A percentile compares a stretch with the other conserved stretches of the same genome.
Evolutionary conservation across 305 asterid genomes (phyloP).

Genomic region (Petunia hybrid): DNA sequence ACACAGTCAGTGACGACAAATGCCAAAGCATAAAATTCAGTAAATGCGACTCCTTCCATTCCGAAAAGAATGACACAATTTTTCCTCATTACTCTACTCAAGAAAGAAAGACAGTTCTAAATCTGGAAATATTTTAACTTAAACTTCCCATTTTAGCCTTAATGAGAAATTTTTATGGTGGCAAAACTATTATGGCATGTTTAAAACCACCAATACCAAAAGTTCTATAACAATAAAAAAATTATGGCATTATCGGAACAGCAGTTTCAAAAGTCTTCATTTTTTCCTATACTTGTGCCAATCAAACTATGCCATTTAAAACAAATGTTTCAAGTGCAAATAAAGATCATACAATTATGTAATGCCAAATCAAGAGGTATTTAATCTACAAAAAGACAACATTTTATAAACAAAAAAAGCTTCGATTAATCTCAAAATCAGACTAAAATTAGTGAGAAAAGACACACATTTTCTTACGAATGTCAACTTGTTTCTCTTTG

Average conservation of each 20-base stretch:
- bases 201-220: too few relatives aligned
- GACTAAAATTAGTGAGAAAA: not conserved
- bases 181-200: too few relatives aligned
- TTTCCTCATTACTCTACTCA: too few relatives aligned
- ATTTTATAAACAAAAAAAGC: not conserved
- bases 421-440: not conserved
- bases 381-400: not conserved
- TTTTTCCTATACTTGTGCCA: too few relatives aligned
- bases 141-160: too few relatives aligned
- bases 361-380: not conserved
- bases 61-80: not conserved
- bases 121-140: too few relatives aligned
- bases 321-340: not conserved
- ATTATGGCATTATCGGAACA: too few relatives aligned
- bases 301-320: not conserved
- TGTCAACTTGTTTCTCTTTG: constrained; percentile 84
- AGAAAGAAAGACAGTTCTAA: too few relatives aligned
- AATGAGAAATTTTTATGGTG: too few relatives aligned
- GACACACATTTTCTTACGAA: constrained; percentile 83
- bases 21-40: not conserved
- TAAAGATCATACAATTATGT: not conserved
- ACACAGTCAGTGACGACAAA: not conserved
- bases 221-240: too few relatives aligned
- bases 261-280: too few relatives aligned
- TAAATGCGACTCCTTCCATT: not conserved